A percentile compares a stretch with the other conserved stretches of the same genome.
Conservation (phyloP, 257 asterid species). For the Linaria vulgaris region DNA sequence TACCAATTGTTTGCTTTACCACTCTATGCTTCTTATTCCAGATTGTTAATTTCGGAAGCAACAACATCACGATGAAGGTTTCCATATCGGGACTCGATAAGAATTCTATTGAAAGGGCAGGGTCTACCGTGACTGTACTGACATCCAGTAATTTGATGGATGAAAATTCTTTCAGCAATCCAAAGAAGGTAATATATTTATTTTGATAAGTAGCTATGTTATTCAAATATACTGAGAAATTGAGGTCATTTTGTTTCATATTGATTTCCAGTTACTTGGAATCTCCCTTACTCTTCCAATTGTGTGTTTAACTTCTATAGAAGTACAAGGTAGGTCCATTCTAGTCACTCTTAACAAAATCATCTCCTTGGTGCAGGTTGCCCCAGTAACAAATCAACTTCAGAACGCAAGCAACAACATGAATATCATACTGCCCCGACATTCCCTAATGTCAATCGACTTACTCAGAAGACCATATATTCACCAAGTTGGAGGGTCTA, state of each 20-base stretch:
- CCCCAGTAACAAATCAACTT: conserved; percentile 41
- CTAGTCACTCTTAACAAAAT: too few species aligned
- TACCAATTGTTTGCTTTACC: too few species aligned
- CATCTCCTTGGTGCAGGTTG: conserved; percentile 46
- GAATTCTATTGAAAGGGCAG: conserved; percentile 40
- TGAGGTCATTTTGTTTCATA: too few species aligned
- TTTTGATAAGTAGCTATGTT: too few species aligned
- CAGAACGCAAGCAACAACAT: conserved; percentile 46
- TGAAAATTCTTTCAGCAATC: conserved; percentile 75
- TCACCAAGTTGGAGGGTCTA: conserved; percentile 21
- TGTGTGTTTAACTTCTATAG: too few species aligned
- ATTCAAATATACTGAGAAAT: too few species aligned
- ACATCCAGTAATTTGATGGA: conserved; percentile 61
- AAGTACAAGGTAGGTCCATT: too few species aligned
- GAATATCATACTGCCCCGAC: conserved; percentile 51
- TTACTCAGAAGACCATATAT: conserved; percentile 39
- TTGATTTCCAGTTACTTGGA: too few species aligned
- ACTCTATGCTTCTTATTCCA: conserved; percentile 25
- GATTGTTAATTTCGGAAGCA: conserved; percentile 70
- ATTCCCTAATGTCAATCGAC: conserved; percentile 63
- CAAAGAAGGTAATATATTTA: conserved; percentile 50
- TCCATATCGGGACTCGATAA: conserved; percentile 46
- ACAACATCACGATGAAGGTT: conserved; percentile 40
- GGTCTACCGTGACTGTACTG: conserved; percentile 52
- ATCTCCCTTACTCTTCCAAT: too few species aligned